Percentiles rank a stretch among this genome's conserved stretches.
These are phyloP conservation scores for Metschnikowia cubensis DNA, from an alignment of 805 yeast species.

Conservation along the genomic window DNA sequence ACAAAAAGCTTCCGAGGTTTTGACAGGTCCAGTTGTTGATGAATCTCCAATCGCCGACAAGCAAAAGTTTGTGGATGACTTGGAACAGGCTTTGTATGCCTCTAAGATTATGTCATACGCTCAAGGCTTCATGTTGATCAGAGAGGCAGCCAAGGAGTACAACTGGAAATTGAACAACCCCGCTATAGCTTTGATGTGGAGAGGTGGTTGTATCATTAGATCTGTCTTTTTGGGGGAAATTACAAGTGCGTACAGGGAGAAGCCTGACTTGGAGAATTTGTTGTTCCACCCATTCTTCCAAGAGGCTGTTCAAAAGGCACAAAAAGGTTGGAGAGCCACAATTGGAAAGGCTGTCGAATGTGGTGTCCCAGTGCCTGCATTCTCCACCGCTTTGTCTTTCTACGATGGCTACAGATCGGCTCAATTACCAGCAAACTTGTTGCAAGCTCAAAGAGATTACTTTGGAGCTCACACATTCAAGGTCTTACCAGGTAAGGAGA, in stretches of 20 bases:
- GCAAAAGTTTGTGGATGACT: constrained; percentile 80
- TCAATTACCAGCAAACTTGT: constrained; percentile 92
- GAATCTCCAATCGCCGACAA: constrained; percentile 66
- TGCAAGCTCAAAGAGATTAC: constrained; percentile 99
- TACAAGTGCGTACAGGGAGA: constrained; percentile 91
- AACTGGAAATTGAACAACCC: constrained; percentile 97
- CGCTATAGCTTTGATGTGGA: constrained; percentile 98
- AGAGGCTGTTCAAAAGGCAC: constrained; percentile 88
- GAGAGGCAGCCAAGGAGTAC: constrained; percentile 96
- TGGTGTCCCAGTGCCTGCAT: constrained; percentile 98
- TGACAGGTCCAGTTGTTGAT: constrained; percentile 72
- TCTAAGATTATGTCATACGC: constrained; percentile 98
- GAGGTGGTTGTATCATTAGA: constrained; percentile 99
- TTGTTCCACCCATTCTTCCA: constrained; percentile 94
- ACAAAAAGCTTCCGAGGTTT: constrained; percentile 71
- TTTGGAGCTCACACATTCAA: constrained; percentile 99
- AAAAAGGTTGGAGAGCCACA: constrained; percentile 91
- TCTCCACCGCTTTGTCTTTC: constrained; percentile 94
- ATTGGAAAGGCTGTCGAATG: constrained; percentile 69
- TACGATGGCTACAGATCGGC: constrained; percentile 98
- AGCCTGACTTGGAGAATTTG: constrained; percentile 92
- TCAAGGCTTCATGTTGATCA: constrained; percentile 98
- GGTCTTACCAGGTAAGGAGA: constrained; percentile 83
- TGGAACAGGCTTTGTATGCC: constrained; percentile 97
- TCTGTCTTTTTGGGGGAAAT: constrained; percentile 97